A percentile compares a stretch with the other conserved stretches of the same genome.
These are phyloP conservation scores for Imleria badia DNA, from an alignment of 768 basidiomycete species.

Conservation along the genomic window DNA sequence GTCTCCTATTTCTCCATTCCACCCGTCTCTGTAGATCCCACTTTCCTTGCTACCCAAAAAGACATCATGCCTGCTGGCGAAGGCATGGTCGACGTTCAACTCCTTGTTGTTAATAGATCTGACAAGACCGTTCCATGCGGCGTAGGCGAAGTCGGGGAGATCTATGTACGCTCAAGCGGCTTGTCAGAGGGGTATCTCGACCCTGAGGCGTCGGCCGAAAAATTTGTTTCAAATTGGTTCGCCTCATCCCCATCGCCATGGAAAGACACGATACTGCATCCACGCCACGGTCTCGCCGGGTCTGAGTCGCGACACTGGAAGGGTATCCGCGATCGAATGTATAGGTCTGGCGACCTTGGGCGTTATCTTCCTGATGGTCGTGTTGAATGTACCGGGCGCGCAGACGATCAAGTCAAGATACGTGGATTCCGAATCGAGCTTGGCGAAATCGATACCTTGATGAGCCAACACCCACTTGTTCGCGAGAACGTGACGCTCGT, in stretches of 20 bases:
- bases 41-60: constrained; percentile 91
- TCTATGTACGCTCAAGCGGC: constrained; percentile 96
- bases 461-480: constrained; percentile 89
- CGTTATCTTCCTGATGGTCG: constrained; percentile 89
- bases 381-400: constrained; percentile 96
- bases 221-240: constrained; percentile 97
- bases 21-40: constrained; percentile 75
- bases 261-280: constrained; percentile 72
- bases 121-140: constrained; percentile 86
- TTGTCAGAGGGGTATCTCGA: constrained; percentile 95
- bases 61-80: constrained; percentile 97
- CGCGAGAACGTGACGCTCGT: constrained; percentile 99
- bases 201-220: constrained; percentile 75
- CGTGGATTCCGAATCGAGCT: constrained; percentile 98
- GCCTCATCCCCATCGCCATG: constrained; percentile 44
- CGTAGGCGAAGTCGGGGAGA: constrained; percentile 96
- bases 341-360: constrained; percentile 94
- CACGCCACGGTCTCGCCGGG: constrained; percentile 52
- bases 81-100: constrained; percentile 97
- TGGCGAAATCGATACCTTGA: constrained; percentile 95
- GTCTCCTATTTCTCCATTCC: constrained; percentile 97
- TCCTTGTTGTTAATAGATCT: constrained; percentile 90
- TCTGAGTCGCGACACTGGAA: constrained; percentile 87
- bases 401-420: constrained; percentile 99
- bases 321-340: constrained; percentile 96